phyloP scores from a whole-genome alignment of 306 rosid genomes.

The Pyrus bretschneideri region DNA sequence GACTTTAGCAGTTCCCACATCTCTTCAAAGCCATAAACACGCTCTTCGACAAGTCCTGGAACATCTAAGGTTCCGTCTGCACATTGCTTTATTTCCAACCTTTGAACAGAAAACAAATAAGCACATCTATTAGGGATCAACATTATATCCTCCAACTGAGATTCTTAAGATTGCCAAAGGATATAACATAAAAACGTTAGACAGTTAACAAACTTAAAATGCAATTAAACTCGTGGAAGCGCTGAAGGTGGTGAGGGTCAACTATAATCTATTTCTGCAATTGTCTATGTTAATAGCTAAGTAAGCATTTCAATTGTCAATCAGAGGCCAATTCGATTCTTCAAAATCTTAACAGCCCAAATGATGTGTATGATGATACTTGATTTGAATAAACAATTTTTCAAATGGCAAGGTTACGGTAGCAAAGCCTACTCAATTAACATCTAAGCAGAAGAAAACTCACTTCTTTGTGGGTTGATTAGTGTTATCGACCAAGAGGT shows the following conservation, averaged over 20 bases:
- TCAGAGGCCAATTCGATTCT: neutral
- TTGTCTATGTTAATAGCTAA: neutral
- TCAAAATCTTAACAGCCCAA: neutral
- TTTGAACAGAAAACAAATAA: slow-evolving; percentile 17
- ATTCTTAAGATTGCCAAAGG: neutral
- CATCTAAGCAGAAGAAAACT: slow-evolving; percentile 22
- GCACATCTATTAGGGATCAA: neutral
- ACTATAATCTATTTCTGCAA: neutral
- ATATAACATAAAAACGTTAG: neutral
- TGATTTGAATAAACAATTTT: neutral
- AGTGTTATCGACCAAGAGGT: slow-evolving; percentile 74
- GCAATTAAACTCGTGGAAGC: neutral
- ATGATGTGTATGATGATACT: neutral
- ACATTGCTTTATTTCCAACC: slow-evolving; percentile 95
- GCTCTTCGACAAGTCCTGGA: slow-evolving; percentile 86
- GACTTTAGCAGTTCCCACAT: slow-evolving; percentile 83
- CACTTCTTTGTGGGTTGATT: slow-evolving; percentile 75
- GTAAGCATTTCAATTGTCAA: neutral
- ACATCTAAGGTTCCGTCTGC: slow-evolving; percentile 94
- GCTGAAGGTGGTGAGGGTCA: neutral
- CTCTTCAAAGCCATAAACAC: slow-evolving; percentile 53
- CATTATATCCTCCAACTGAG: neutral
- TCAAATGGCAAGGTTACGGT: neutral
- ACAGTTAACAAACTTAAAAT: neutral
- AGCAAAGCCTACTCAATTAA: neutral